A percentile compares a stretch with the other conserved stretches of the same genome.
phyloP scores from a whole-genome alignment of 371 early-diverging fungal species.

The Catenaria anguillulae region DNA sequence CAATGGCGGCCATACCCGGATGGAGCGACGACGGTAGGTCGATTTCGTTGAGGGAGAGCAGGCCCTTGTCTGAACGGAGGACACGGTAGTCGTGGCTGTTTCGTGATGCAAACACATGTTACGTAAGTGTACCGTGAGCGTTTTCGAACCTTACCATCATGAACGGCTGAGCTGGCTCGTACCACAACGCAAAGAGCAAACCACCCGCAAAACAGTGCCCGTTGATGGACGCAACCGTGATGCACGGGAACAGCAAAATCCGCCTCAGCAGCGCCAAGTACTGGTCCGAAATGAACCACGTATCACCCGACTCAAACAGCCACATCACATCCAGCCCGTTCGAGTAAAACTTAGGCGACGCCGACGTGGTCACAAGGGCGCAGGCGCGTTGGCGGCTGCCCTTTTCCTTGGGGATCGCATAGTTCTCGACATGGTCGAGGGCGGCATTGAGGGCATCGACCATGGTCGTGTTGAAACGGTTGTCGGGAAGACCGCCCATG shows the following conservation, averaged over 20 bases:
- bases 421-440: slow-evolving; percentile 2
- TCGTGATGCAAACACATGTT: not conserved
- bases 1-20: slow-evolving; percentile 12
- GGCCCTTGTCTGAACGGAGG: slow-evolving; percentile 13
- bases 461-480: not conserved
- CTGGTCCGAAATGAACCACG: slow-evolving; percentile 9
- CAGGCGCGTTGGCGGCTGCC: not conserved
- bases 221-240: slow-evolving; percentile 14
- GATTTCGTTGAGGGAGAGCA: slow-evolving; percentile 16
- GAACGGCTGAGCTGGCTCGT: too few relatives aligned
- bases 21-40: slow-evolving; percentile 13
- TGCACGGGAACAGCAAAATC: slow-evolving; percentile 10
- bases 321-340: slow-evolving; percentile 13
- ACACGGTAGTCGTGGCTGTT: slow-evolving; percentile 17
- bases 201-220: slow-evolving; percentile 15
- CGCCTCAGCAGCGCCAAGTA: slow-evolving; percentile 6
- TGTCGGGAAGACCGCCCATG: slow-evolving; percentile 1
- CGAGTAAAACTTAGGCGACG: slow-evolving; percentile 9
- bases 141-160: not conserved
- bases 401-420: not conserved
- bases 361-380: not conserved
- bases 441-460: not conserved
- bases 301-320: not conserved
- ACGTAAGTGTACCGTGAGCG: not conserved
- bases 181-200: slow-evolving; percentile 12